These are phyloP conservation scores for Talaromyces nanjingensis DNA, from an alignment of 495 filamentous ascomycete species.

Conservation along the genomic window DNA sequence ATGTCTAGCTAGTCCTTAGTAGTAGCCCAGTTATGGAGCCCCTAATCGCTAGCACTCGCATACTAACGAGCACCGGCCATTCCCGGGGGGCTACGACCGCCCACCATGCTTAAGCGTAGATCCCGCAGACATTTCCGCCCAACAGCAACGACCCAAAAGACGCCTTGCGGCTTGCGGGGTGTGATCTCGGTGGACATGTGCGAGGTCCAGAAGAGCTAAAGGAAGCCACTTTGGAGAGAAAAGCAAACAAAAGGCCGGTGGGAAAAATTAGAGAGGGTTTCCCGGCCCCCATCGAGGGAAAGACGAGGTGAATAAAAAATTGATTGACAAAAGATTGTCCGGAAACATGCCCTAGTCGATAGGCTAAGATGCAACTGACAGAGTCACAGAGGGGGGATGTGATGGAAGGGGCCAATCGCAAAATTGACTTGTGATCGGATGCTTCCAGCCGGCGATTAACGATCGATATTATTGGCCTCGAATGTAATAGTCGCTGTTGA, in stretches of 20 bases:
- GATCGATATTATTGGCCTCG: constrained; percentile 2
- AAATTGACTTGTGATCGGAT: background rate
- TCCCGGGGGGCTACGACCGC: background rate
- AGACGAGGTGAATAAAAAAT: background rate
- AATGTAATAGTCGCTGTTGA: constrained; percentile 3
- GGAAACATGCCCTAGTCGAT: background rate
- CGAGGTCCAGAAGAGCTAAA: background rate
- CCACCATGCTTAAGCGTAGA: constrained; percentile 2
- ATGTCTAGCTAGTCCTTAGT: background rate
- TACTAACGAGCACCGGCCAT: background rate
- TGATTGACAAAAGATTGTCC: background rate
- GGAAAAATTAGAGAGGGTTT: background rate
- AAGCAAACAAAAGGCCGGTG: background rate
- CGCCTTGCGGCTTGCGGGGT: constrained; percentile 2
- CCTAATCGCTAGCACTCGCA: background rate
- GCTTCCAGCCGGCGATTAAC: constrained; percentile 5
- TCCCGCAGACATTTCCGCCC: background rate
- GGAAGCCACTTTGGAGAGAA: background rate
- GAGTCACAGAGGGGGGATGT: background rate
- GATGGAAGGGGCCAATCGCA: background rate
- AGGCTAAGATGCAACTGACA: background rate
- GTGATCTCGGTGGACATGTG: background rate
- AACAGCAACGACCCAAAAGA: background rate
- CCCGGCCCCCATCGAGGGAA: background rate
- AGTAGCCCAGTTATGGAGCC: background rate